Base-by-base conservation (phyloP, 306 rosid species). In the Vicia faba region DNA sequence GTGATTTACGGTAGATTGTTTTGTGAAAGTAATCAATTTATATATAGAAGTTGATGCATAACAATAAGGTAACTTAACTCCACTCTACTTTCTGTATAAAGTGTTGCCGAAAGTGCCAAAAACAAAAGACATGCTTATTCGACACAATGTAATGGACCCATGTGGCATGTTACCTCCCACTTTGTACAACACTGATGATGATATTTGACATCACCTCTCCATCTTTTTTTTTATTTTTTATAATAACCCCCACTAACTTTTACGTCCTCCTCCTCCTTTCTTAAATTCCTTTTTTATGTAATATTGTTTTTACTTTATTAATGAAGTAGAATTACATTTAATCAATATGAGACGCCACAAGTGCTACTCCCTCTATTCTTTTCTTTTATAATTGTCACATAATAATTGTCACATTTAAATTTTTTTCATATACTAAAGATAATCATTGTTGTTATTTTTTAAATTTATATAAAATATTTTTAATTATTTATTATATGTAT, bases 131-230 rank as follows among this genome's bases (percentile, higher is more conserved):
- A 78, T 75, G 72, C 76, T 64, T 55, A 66, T 51, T 39, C 35
- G 71, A 55, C 75, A 77, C 44, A 71, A 46, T 49, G 39, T 19
- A 5, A 11, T 71, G 73, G 77, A 50, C 74, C 74, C 89, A 86
- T 81, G 89, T 84, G 89, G 74, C 70, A 57, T 80, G 81, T 86
- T 69, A 82, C 65, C 96, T 33, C 86, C 81, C 70, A 51, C 64
- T 29, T 64, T 68, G 73, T 71, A 59, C 44, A 15, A 50, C 64
- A 4, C 48, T 29, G n/a, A 31, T 62, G n/a, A 31, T 62, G 8
- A 35, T 53, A 26, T 56, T 68, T 53, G 28, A 78, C 70, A 66
- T 66, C 61, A 78, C 66, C 13, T 31, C 26, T 35, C 16, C 11
- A 11, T 18, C 28, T 31, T 20, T 46, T 44, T 59, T 33, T 11